Conservation (phyloP, 768 basidiomycete species). For the Suillus brevipes region DNA sequence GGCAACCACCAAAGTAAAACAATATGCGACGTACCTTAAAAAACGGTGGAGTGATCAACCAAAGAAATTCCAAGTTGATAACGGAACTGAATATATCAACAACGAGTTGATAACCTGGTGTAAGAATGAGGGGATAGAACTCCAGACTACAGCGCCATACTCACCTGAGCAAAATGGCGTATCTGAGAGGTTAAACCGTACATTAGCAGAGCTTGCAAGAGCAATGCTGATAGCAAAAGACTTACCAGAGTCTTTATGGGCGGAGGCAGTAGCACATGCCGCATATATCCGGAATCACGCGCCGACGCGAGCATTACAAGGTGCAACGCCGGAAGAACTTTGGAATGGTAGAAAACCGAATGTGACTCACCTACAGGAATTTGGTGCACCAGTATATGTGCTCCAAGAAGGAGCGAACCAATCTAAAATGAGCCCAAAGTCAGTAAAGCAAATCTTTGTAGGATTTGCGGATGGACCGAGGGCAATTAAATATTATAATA, state of each 20-base stretch:
- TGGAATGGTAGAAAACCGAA: constrained; percentile 24
- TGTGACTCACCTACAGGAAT: constrained; percentile 30
- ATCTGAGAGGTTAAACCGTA: constrained; percentile 40
- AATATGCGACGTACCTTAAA: constrained; percentile 16
- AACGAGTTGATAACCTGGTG: constrained; percentile 22
- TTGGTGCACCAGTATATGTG: constrained; percentile 15
- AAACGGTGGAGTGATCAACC: constrained; percentile 10
- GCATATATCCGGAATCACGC: constrained; percentile 30
- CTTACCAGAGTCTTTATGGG: constrained; percentile 34
- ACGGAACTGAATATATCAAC: constrained; percentile 35
- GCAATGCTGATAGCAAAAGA: constrained; percentile 33
- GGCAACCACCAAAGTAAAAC: constrained; percentile 18
- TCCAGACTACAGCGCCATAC: constrained; percentile 36
- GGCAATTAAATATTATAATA: constrained; percentile 17
- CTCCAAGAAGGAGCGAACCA: constrained; percentile 11
- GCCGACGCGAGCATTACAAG: neutral
- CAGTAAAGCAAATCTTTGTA: constrained; percentile 15
- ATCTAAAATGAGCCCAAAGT: constrained; percentile 15
- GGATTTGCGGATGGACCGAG: constrained; percentile 12
- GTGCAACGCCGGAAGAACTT: constrained; percentile 2
- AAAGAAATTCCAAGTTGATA: constrained; percentile 25
- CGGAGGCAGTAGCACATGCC: constrained; percentile 29
- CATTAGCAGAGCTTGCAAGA: constrained; percentile 27
- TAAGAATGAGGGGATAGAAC: constrained; percentile 25
- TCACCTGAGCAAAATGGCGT: constrained; percentile 39